A percentile compares a stretch with the other conserved stretches of the same genome.
These are phyloP conservation scores for Umbilicus rupestris DNA, from an alignment of 164 flowering plant species.

Conservation along the genomic window DNA sequence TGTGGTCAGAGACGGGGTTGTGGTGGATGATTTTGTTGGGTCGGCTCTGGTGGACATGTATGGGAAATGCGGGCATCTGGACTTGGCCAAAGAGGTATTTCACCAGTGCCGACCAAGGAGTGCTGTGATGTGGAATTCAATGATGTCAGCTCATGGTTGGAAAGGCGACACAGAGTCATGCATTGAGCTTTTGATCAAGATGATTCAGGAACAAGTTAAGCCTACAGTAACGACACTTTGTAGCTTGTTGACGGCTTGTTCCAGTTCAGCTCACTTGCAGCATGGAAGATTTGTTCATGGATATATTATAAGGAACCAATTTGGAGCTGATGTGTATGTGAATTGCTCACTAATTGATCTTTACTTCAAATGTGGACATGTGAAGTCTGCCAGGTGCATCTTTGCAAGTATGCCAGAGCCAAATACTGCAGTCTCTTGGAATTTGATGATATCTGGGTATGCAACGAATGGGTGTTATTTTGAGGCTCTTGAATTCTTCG, in stretches of 20 bases:
- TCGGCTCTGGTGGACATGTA: conserved; percentile 73
- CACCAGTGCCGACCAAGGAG: conserved; percentile 34
- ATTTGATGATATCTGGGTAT: conserved; percentile 67
- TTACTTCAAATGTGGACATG: conserved; percentile 51
- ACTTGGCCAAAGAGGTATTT: conserved; percentile 48
- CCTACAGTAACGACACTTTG: conserved; percentile 50
- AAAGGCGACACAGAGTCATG: conserved; percentile 47
- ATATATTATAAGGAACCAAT: conserved; percentile 32
- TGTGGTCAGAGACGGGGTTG: conserved; percentile 24
- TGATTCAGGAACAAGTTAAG: conserved; percentile 31
- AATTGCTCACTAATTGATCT: conserved; percentile 44
- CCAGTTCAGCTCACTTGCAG: conserved; percentile 36
- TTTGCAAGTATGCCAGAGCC: conserved; percentile 30
- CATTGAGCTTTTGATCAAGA: conserved; percentile 43
- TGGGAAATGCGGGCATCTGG: conserved; percentile 57
- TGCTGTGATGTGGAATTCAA: conserved; percentile 53
- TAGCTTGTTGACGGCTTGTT: conserved; percentile 43
- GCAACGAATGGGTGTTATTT: conserved; percentile 36
- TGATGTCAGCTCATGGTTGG: conserved; percentile 42
- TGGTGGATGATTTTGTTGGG: conserved; percentile 39
- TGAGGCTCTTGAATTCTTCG: conserved; percentile 41
- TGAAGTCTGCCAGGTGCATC: conserved; percentile 37
- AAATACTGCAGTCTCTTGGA: conserved; percentile 40
- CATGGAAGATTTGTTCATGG: conserved; percentile 63
- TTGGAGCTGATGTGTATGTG: conserved; percentile 30